These are phyloP conservation scores for Aureobasidium sp. DNA, from an alignment of 2,329 filamentous ascomycete genomes.

Conservation along the genomic window DNA sequence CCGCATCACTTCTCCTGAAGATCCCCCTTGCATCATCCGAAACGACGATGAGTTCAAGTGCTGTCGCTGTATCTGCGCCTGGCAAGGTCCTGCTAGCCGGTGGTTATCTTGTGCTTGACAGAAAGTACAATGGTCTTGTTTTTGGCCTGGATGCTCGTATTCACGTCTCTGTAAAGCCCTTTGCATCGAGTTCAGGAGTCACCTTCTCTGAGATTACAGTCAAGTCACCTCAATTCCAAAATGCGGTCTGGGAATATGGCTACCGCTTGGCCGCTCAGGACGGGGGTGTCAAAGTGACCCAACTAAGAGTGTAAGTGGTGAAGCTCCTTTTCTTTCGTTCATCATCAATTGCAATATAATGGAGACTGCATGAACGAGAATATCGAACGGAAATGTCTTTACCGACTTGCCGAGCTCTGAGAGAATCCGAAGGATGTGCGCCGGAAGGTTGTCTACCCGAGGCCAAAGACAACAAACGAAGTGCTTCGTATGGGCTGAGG, in stretches of 20 bases:
- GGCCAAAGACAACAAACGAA: not conserved
- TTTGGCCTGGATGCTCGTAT: constrained; percentile 57
- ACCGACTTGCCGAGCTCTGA: not conserved
- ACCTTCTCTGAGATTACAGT: constrained; percentile 66
- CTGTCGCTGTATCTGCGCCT: constrained; percentile 64
- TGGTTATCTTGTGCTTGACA: constrained; percentile 89
- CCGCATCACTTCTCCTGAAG: constrained; percentile 10
- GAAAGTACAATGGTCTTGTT: constrained; percentile 66
- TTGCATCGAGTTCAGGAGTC: constrained; percentile 53
- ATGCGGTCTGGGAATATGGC: constrained; percentile 81
- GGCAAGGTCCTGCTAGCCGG: constrained; percentile 94
- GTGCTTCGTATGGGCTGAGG: not conserved
- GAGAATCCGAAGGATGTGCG: not conserved
- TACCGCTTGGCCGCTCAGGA: constrained; percentile 60
- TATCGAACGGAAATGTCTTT: not conserved
- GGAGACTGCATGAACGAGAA: not conserved
- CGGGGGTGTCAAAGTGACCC: constrained; percentile 73
- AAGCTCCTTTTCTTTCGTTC: not conserved
- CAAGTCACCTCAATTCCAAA: constrained; percentile 80
- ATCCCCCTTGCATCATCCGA: not conserved
- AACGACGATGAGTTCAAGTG: constrained; percentile 14
- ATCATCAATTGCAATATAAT: not conserved
- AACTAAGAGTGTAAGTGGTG: constrained; percentile 64
- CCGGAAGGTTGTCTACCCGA: not conserved
- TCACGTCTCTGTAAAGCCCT: constrained; percentile 49